These are phyloP conservation scores for Dendrobium nobile DNA, from an alignment of 106 monocot species.

Conservation along the genomic window DNA sequence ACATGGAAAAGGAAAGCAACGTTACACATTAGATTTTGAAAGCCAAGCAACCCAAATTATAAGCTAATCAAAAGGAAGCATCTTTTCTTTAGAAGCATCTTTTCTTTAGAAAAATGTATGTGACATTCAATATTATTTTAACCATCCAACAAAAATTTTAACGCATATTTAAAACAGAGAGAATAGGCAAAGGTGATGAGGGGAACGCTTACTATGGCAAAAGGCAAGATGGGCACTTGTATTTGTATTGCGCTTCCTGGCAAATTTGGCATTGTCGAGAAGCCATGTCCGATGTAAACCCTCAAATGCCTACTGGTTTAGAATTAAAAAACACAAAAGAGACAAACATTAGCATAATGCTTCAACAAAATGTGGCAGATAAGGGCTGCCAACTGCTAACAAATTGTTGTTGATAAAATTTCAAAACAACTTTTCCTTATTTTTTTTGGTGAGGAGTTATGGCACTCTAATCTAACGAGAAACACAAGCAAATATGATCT, in stretches of 20 bases:
- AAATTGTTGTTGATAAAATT: not conserved
- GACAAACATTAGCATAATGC: not conserved
- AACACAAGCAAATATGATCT: not conserved
- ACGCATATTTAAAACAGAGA: not conserved
- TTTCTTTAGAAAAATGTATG: too few species aligned
- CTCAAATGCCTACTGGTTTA: not conserved
- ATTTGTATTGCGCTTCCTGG: constrained; percentile 56
- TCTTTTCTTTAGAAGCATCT: too few species aligned
- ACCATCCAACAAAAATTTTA: not conserved
- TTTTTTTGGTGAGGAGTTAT: not conserved
- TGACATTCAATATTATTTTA: not conserved
- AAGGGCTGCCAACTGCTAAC: not conserved
- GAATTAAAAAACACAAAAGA: not conserved
- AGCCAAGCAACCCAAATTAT: not conserved
- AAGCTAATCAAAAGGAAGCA: not conserved
- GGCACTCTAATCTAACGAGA: not conserved
- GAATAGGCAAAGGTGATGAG: not conserved
- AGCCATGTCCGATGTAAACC: constrained; percentile 21
- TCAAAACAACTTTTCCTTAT: not conserved
- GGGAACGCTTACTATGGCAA: constrained; percentile 58
- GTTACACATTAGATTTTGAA: not conserved
- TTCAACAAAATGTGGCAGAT: not conserved
- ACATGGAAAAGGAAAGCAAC: not conserved
- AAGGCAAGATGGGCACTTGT: constrained; percentile 78
- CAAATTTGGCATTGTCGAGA: constrained; percentile 55